Percentiles rank a stretch among this genome's conserved stretches.
These are phyloP conservation scores for Pigoraptor vietnamica DNA, from an alignment of 78 protist genomes.

Conservation along the genomic window DNA sequence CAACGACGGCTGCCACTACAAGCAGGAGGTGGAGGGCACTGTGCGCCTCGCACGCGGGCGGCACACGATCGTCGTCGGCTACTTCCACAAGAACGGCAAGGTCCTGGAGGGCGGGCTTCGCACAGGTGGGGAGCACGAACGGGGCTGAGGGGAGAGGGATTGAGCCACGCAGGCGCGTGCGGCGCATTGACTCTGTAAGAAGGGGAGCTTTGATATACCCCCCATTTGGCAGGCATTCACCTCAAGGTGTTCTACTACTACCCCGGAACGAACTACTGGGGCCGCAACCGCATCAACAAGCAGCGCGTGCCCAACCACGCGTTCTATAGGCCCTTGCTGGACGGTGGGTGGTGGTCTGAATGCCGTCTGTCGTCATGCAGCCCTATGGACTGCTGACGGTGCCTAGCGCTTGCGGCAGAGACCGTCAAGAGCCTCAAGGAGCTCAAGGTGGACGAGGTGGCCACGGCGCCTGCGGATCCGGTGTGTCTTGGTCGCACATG, in stretches of 20 bases:
- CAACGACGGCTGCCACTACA: neutral
- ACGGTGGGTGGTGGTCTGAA: neutral
- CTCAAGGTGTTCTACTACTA: neutral
- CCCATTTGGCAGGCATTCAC: neutral
- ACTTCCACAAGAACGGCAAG: neutral
- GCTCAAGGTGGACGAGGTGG: neutral
- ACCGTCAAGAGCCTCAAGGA: neutral
- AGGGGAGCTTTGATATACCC: too few relatives aligned
- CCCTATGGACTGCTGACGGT: neutral
- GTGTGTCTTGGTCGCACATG: too few relatives aligned
- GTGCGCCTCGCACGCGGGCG: neutral
- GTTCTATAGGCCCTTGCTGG: neutral
- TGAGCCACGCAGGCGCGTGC: too few relatives aligned
- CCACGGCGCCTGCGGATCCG: too few relatives aligned
- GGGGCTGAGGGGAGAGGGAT: too few relatives aligned
- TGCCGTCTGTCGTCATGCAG: neutral
- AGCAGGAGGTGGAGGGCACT: neutral
- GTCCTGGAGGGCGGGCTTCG: neutral
- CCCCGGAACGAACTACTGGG: neutral
- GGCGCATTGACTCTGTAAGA: too few relatives aligned
- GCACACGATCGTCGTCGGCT: neutral
- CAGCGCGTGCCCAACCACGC: neutral
- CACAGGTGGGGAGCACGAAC: neutral
- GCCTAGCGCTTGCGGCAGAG: neutral
- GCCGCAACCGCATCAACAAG: neutral